Base-by-base conservation (phyloP, 768 basidiomycete genomes). In the Lactarius evosmus region DNA sequence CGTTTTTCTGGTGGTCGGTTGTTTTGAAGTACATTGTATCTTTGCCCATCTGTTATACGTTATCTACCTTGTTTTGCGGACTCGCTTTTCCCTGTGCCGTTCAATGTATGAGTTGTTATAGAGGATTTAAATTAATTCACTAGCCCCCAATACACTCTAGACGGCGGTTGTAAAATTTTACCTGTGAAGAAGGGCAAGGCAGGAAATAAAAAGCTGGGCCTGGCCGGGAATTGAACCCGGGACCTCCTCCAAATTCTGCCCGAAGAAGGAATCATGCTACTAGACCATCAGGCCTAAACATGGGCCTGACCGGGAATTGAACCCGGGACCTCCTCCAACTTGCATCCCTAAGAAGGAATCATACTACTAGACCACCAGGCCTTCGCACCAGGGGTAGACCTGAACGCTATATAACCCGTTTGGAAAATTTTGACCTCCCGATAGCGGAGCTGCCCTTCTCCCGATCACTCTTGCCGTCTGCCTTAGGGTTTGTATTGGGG, bases 141-240 rank as follows among this genome's bases (percentile, higher is more conserved):
- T 46, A 9, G n/a, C 44, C 7, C 22, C 44, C 44, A 25, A 14
- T 16, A 0, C 3, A 19, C 50, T 51, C 27, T 19, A 30, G 17
- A 30, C 11, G 9, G n/a, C 12, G 11, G 14, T 25, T 46, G 11
- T 46, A 25, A 25, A 25, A 25, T 22, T 6, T 25, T 25, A 25
- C 25, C 44, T 19, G n/a, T 12, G 25, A 33, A 14, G 8, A 52
- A 12, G 8, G 8, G 25, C 25, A 14, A 9, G 3, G 9, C 0
- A 16, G 0, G 41, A 6, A 16, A 27, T 8, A 60, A 65, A 65
- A 65, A 40, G 19, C 11, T 56, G 81, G 85, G 85, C 86, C 85
- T 86, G 80, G 82, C 85, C 83, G 86, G 86, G 87, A 87, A 87
- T 88, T 87, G 87, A 89, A 88, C 87, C 86, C 86, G 82, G 86